Base-by-base conservation (phyloP, 208 protist genomes). In the Tetramitus jugosus region DNA sequence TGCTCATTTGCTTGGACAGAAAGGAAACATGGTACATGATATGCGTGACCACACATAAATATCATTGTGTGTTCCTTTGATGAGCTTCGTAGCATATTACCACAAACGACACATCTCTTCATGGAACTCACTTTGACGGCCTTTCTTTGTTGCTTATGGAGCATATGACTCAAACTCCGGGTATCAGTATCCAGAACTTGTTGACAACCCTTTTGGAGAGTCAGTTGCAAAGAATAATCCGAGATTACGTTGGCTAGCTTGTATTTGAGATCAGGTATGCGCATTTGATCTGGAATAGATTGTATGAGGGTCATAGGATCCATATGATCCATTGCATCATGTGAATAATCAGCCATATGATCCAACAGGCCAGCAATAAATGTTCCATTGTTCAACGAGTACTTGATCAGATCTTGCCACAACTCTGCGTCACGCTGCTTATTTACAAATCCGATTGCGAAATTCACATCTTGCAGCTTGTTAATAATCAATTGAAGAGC, bases 381-480 rank as follows among this genome's bases (percentile, higher is more conserved):
- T 43, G 71, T 40, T 6, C 83, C 76, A 37, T 90, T 90, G 1
- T 88, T 82, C 53, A 89, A 84, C 26, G 81, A 85, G 26, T 89
- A 81, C 6, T 75, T 80, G 56, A 92, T 90, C 13, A 92, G 77
- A 56, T 90, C 83, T 40, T 90, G 82, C 87, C 88, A 92, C n/a
- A 92, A 79, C 43, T 91, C 87, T 23, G 79, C 79, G 77, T 92
- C 89, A 13, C 84, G 77, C 76, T 90, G 85, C 65, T 87, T 80
- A 74, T 91, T 81, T 1, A 86, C 85, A 83, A 92, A 92, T 45
- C 88, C 87, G 2, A 92, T 86, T 0, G 89, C 89, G 62, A 87
- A 40, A 35, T 29, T 29, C 0, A 92, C 87, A 46, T 88, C 86
- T 3, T 68, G 37, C 14, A 90, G 45, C 52, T 89, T 86, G 29